Conservation (phyloP, 2,329 filamentous ascomycete species). For the Sclerotinia spermophila region DNA sequence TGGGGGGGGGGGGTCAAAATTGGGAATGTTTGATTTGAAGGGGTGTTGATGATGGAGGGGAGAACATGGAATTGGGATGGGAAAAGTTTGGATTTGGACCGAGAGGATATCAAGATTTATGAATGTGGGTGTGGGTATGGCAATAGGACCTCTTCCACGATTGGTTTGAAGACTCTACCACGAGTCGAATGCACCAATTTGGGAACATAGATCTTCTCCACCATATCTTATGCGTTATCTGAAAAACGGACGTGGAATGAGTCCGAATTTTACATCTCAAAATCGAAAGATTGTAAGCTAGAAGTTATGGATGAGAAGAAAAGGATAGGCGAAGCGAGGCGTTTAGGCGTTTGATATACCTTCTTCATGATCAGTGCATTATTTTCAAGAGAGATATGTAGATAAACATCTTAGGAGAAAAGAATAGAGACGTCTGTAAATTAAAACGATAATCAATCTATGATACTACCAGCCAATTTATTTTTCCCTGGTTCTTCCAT, state of each 20-base stretch:
- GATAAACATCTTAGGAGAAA: not conserved
- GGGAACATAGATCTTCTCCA: not conserved
- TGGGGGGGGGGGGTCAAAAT: not conserved
- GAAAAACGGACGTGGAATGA: not conserved
- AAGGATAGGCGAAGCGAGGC: not conserved
- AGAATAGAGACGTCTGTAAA: not conserved
- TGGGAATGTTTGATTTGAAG: not conserved
- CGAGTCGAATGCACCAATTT: not conserved
- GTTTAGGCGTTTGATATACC: not conserved
- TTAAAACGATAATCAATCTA: not conserved
- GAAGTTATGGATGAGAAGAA: not conserved
- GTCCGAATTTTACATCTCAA: not conserved
- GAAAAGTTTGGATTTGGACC: not conserved
- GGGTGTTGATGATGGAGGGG: not conserved
- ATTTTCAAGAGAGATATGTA: no score
- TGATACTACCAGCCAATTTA: not conserved
- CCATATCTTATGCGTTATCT: not conserved
- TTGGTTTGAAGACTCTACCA: not conserved
- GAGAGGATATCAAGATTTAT: not conserved
- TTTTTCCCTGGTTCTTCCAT: not conserved
- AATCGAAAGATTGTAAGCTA: not conserved
- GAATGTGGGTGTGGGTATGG: not conserved
- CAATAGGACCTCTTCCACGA: not conserved
- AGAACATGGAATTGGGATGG: fast-evolving
- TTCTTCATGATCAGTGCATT: not conserved